phyloP scores from a whole-genome alignment of 352 stramenopile species.

The Phytopythium cucurbitacearum region DNA sequence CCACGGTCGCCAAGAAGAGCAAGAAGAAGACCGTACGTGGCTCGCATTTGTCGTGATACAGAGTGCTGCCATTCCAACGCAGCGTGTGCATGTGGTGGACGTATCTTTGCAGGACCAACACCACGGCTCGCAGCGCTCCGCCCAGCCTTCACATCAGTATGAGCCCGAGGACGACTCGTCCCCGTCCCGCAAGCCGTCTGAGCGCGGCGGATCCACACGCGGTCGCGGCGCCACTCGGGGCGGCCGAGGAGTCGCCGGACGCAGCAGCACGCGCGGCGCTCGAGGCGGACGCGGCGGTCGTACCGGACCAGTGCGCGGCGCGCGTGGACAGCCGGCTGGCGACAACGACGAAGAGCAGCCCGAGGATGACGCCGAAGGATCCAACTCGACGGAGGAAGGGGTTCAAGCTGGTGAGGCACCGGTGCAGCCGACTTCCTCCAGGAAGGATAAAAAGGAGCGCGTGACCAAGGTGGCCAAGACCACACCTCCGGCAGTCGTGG shows the following conservation, averaged over 20 bases:
- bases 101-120: conserved; percentile 6
- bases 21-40: conserved; percentile 62
- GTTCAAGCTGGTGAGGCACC: conserved; percentile 14
- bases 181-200: conserved; percentile 15
- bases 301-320: conserved; percentile 14
- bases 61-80: neutral
- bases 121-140: conserved; percentile 23
- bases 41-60: neutral
- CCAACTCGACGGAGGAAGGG: conserved; percentile 20
- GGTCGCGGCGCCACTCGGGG: conserved; percentile 40
- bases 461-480: conserved; percentile 28
- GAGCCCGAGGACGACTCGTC: conserved; percentile 25
- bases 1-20: conserved; percentile 72
- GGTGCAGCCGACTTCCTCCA: conserved; percentile 19
- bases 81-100: neutral
- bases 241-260: conserved; percentile 40
- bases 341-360: conserved; percentile 43
- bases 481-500: conserved; percentile 24
- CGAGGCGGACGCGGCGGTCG: conserved; percentile 33
- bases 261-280: neutral
- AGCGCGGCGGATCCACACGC: conserved; percentile 29
- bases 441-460: conserved; percentile 48
- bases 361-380: conserved; percentile 35
- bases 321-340: conserved; percentile 20
- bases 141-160: conserved; percentile 36